Conservation (phyloP, 768 basidiomycete genomes). For the Russula ochroleuca region DNA sequence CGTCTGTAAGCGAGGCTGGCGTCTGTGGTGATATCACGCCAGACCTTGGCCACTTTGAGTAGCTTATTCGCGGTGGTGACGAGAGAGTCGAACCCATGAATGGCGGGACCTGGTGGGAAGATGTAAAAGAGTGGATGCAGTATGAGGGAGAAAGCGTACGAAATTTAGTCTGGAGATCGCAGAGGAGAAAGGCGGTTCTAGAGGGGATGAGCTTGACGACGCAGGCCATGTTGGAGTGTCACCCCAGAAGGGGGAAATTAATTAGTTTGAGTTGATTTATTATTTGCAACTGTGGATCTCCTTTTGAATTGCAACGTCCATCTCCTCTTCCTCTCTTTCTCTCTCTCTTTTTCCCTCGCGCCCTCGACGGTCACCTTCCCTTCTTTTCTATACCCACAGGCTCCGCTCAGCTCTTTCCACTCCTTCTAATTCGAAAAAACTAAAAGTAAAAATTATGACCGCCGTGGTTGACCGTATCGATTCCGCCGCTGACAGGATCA, state of each 20-base stretch:
- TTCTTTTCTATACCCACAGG: slow-evolving; percentile 36
- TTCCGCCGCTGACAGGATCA: slow-evolving; percentile 30
- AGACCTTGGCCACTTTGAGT: slow-evolving; percentile 67
- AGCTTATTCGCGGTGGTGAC: slow-evolving; percentile 70
- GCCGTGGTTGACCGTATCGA: slow-evolving; percentile 40
- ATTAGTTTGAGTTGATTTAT: neutral
- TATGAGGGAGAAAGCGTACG: slow-evolving; percentile 41
- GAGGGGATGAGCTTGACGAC: slow-evolving; percentile 37
- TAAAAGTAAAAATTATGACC: slow-evolving; percentile 32
- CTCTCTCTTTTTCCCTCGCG: slow-evolving; percentile 13
- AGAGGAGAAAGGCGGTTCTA: slow-evolving; percentile 63
- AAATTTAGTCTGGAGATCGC: slow-evolving; percentile 79
- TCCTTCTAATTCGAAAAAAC: slow-evolving; percentile 32
- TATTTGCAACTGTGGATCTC: neutral
- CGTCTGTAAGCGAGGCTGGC: neutral
- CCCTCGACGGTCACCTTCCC: slow-evolving; percentile 36
- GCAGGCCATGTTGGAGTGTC: neutral
- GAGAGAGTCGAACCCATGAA: slow-evolving; percentile 69
- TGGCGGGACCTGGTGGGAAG: slow-evolving; percentile 41
- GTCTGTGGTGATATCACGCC: slow-evolving; percentile 2
- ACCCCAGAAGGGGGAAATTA: neutral
- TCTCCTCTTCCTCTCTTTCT: slow-evolving; percentile 22
- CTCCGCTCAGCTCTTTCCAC: slow-evolving; percentile 36
- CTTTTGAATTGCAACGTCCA: slow-evolving; percentile 33
- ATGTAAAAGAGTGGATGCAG: no score